Evolutionary conservation across 805 yeast genomes (phyloP).

Genomic region (Myxozyma sirexii): DNA sequence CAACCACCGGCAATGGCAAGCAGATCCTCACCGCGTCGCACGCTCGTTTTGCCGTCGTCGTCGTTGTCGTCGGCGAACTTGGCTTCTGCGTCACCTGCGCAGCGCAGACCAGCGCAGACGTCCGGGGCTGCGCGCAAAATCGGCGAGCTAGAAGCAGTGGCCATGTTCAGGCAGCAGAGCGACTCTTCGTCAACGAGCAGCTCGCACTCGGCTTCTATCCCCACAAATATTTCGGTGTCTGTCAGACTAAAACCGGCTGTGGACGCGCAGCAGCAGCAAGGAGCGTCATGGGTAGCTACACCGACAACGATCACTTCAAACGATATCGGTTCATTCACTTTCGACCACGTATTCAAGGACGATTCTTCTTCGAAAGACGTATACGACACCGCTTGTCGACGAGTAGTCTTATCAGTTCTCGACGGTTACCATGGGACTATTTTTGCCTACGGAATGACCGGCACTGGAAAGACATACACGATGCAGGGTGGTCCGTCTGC

Average conservation of each 20-base stretch:
- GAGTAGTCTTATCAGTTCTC: slow-evolving; percentile 56
- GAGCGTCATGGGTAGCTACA: slow-evolving; percentile 16
- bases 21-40: slow-evolving; percentile 6
- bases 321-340: slow-evolving; percentile 67
- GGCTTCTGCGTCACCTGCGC: not conserved
- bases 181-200: slow-evolving; percentile 1
- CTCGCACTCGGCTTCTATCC: slow-evolving; percentile 3
- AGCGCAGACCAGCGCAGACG: not conserved
- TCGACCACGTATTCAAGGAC: slow-evolving; percentile 74
- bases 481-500: slow-evolving; percentile 72
- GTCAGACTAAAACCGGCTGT: slow-evolving; percentile 23
- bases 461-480: slow-evolving; percentile 86
- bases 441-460: slow-evolving; percentile 94
- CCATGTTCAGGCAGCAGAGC: slow-evolving; percentile 1
- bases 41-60: not conserved
- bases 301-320: slow-evolving; percentile 39
- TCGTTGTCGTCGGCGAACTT: not conserved
- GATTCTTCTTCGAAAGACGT: slow-evolving; percentile 50
- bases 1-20: not conserved
- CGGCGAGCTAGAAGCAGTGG: not conserved
- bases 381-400: slow-evolving; percentile 58
- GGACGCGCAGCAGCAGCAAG: not conserved
- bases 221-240: slow-evolving; percentile 27
- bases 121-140: not conserved
- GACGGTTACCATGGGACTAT: slow-evolving; percentile 75